Base-by-base conservation (phyloP, 1,284 basidiomycete genomes). In the Pascua guehoae region DNA sequence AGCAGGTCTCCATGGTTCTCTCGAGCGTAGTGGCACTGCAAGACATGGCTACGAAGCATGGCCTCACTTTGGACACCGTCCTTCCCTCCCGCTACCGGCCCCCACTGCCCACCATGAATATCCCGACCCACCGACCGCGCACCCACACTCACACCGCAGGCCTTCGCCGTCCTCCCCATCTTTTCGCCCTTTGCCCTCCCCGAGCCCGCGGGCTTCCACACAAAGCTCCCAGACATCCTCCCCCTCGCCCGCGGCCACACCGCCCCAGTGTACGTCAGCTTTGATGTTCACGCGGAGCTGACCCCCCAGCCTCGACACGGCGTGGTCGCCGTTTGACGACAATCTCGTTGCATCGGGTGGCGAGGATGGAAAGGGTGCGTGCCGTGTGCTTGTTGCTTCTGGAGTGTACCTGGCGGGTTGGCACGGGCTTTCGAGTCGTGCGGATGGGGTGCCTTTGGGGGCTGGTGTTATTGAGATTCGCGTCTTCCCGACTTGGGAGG, bases 301-400 rank as follows among this genome's bases (percentile, higher is more conserved):
- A 60, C 42, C 7, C n/a, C 79, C 88, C 40, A 89, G 92, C n/a
- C 87, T 98, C 51, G 95, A 98, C 78, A 98, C 95, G 0, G 90
- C 91, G 67, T 98, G 93, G 90, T 92, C 89, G 1, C 94, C 94
- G 1, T 93, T 96, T 74, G 87, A 94, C 72, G 94, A 98, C 78
- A 81, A 84, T 15, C 81, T 96, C 69, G 88, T 97, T 62, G 93
- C 89, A 4, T 94, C 90, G 1, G 89, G 84, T 14, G 91, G 88
- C 54, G 95, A 98, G 75, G 96, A 98, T 74, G 93, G 94, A 39
- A 92, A 93, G 68, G 71, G 73, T 75, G 57, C 53, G 72, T 62
- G 17, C n/a, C n/a, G n/a, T n/a, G n/a, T n/a, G n/a, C n/a, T n/a
- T n/a, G n/a, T n/a, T 12, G 12, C 11, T 8, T 18, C 16, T 14